Evolutionary conservation across 805 yeast genomes (phyloP), one percentile per base, ranked within the genome.

Genomic region (Monosporozyma solicola): DNA sequence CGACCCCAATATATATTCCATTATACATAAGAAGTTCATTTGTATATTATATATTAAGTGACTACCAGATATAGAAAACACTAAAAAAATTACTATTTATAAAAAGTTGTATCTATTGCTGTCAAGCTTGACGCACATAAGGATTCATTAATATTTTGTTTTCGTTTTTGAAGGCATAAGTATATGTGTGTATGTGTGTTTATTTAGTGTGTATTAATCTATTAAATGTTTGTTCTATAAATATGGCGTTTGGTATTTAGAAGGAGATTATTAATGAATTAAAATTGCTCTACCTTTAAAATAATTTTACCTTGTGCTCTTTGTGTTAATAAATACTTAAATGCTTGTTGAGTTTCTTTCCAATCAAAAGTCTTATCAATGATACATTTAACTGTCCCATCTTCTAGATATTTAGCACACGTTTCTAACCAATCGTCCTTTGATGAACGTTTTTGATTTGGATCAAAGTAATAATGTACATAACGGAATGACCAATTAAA

Each of bases 241-340:
- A 8, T 32, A 3, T 32, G 5, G 29, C 5, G 29, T 27, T 5
- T 27, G 5, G 5, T 27, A 32, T 11, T 32, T 4, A 32, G 37
- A 32, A 32, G 13, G 37, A 13, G 11, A 32, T 8, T 11, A 13
- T 32, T 3, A 13, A 8, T 29, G 27, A 24, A 20, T 60, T 58
- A 75, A 55, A 75, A 75, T 32, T 64, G 63, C 53, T 74, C 78
- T 16, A 72, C 71, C 44, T 74, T 64, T 44, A 75, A 53, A 16
- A 88, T 77, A 48, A 88, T 72, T 66, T 87, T 88, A 39, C 96
- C 96, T 53, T 75, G 78, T 5, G 83, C 80, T 54, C 73, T 75
- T 50, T 82, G 80, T 9, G 73, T 63, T 20, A 67, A 68, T 53
- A 86, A 68, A 59, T 73, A 74, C 3, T 76, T 76, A 50, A 78